A percentile compares a stretch with the other conserved stretches of the same genome.
Evolutionary conservation across 176 grass and related monocot species (phyloP).

Genomic region (Ampelocalamus luodianensis): DNA sequence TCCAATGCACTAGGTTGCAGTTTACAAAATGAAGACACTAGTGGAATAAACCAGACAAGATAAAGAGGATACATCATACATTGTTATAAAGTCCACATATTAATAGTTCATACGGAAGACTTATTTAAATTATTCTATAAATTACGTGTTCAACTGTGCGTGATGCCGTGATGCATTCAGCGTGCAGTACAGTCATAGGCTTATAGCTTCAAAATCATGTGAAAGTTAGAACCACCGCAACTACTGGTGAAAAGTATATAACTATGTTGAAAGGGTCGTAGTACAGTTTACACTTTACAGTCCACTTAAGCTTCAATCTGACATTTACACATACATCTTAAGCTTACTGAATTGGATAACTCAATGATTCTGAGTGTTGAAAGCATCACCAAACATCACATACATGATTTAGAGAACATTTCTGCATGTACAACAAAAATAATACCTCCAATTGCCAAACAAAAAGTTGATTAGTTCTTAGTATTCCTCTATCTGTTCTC

Average conservation of each 20-base stretch:
- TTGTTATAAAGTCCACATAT: not conserved
- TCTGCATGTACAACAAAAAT: not conserved
- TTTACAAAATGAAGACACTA: conserved; percentile 7
- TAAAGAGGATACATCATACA: not conserved
- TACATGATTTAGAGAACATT: conserved; percentile 2
- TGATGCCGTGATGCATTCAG: not conserved
- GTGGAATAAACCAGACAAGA: not conserved
- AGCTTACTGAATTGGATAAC: not conserved
- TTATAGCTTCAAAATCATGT: conserved; percentile 18
- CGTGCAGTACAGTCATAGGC: not conserved
- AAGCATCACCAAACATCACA: conserved; percentile 6
- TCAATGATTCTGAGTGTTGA: not conserved
- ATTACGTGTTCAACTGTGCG: not conserved
- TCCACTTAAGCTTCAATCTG: not conserved
- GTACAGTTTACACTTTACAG: conserved; percentile 1
- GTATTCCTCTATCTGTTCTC: conserved; percentile 10
- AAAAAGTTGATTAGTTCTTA: conserved; percentile 15
- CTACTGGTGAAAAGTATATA: conserved; percentile 1
- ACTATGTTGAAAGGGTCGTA: not conserved
- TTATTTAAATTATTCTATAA: not conserved
- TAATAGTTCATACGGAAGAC: not conserved
- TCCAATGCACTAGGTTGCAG: conserved; percentile 2
- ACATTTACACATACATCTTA: conserved; percentile 12
- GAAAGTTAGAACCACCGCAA: not conserved
- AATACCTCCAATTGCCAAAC: not conserved